These are phyloP conservation scores for Euphorbia lathyris DNA, from an alignment of 345 rosid genomes.

Conservation along the genomic window DNA sequence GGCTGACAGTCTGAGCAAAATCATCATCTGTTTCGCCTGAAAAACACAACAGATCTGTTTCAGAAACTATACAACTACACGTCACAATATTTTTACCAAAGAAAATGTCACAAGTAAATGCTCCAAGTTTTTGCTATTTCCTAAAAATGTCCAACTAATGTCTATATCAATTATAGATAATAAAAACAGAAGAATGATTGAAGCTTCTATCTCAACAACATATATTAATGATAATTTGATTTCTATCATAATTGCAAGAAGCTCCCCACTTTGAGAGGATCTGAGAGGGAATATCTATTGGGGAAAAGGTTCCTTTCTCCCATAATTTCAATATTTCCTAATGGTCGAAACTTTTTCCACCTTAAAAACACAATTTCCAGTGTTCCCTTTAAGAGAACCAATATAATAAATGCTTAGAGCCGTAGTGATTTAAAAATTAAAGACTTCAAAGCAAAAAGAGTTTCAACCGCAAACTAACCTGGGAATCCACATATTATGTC, in stretches of 20 bases:
- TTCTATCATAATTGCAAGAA: no score
- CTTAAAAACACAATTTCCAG: background rate
- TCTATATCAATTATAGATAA: background rate
- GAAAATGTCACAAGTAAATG: background rate
- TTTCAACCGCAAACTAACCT: constrained; percentile 43
- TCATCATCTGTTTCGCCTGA: constrained; percentile 92
- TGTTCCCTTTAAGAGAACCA: background rate
- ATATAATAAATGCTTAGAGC: background rate
- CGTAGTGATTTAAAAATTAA: background rate
- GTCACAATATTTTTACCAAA: background rate
- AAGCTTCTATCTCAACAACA: background rate
- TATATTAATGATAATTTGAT: background rate
- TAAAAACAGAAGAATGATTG: background rate
- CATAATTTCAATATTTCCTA: background rate
- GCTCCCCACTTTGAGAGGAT: background rate
- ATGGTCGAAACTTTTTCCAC: background rate
- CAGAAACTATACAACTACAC: constrained; percentile 8
- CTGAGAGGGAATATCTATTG: background rate
- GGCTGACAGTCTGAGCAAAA: constrained; percentile 70
- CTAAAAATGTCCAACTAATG: background rate
- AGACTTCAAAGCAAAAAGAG: constrained; percentile 4
- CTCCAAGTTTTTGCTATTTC: background rate
- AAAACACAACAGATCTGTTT: constrained; percentile 14
- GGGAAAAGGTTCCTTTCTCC: background rate
- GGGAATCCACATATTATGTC: constrained; percentile 97